Evolutionary conservation across 2,329 filamentous ascomycete species (phyloP), one percentile per base, ranked within the genome.

Genomic region (Sporothrix variecibatus): DNA sequence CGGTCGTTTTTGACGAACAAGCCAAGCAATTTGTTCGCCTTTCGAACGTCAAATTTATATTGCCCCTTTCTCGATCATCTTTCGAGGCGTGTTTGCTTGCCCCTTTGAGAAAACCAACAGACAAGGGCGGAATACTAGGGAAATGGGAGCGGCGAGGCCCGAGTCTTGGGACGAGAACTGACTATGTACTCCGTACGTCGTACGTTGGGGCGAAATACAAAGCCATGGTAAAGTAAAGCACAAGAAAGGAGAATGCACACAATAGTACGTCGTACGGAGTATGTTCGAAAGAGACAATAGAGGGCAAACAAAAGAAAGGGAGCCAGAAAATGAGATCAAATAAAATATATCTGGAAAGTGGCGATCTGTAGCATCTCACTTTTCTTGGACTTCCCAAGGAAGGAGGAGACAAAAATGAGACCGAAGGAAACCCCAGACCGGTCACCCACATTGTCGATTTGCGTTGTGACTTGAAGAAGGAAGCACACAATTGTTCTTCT

Each of bases 391-490:
- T n/a, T 2, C 34, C 34, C 34, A 34, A 23, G 23, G 26, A 15
- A 53, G 12, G 23, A 56, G 28, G 9, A 56, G 12, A 56, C 23
- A 28, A 28, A 56, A 28, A 56, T 2, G 28, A 17, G 11, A 64
- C 12, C 51, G 28, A 34, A 68, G 11, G 46, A 34, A 51, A 49
- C 65, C 43, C 40, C 17, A 68, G 65, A 34, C 70, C 60, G 73
- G 69, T 46, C 73, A 72, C 62, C 73, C 73, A 74, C 73, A 74
- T 74, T 23, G 60, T 17, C 51, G 51, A 9, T 51, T 34, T 28
- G 34, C 73, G 69, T 62, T 74, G 73, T 72, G 69, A 72, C 72
- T 62, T 15, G 40, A 26, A 34, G 70, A 26, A 49, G 56, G 38
- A 64, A 71, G 46, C 31, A 26, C n/a, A 40, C 43, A n/a, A 5